Evolutionary conservation across 345 rosid species (phyloP).

Genomic region (Eutrema yunnanense): DNA sequence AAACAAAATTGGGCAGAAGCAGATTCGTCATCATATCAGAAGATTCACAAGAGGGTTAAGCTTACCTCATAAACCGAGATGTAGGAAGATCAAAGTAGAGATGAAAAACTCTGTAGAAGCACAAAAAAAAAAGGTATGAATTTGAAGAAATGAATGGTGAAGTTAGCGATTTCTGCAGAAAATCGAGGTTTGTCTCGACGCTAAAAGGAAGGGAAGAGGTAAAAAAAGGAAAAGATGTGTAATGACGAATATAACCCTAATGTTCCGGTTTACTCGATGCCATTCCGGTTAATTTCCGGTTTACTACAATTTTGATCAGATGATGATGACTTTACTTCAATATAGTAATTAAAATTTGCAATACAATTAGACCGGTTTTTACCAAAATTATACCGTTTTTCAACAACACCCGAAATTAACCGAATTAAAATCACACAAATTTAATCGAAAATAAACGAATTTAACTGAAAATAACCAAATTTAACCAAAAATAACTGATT

Average conservation of each 20-base stretch:
- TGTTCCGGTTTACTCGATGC: neutral
- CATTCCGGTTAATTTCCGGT: neutral
- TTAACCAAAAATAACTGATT: no score
- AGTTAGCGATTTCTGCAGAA: neutral
- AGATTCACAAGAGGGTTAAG: neutral
- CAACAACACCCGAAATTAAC: no score
- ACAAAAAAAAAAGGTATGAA: neutral
- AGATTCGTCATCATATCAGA: neutral
- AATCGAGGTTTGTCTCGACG: neutral
- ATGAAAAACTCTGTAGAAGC: neutral
- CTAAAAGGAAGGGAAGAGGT: neutral
- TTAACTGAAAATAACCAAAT: no score
- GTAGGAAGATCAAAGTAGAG: constrained; percentile 24
- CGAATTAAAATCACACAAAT: no score
- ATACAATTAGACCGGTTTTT: no score
- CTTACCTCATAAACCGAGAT: constrained; percentile 45
- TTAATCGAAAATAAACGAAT: no score
- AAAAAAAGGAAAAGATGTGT: no score
- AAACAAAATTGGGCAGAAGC: neutral
- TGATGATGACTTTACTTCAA: no score
- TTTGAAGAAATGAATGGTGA: neutral
- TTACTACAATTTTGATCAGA: no score
- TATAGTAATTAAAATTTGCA: no score
- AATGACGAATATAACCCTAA: constrained; percentile 12
- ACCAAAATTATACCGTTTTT: no score